Evolutionary conservation across 1,139 yeast species (phyloP).

Genomic region (Magnusiomyces magnusii): DNA sequence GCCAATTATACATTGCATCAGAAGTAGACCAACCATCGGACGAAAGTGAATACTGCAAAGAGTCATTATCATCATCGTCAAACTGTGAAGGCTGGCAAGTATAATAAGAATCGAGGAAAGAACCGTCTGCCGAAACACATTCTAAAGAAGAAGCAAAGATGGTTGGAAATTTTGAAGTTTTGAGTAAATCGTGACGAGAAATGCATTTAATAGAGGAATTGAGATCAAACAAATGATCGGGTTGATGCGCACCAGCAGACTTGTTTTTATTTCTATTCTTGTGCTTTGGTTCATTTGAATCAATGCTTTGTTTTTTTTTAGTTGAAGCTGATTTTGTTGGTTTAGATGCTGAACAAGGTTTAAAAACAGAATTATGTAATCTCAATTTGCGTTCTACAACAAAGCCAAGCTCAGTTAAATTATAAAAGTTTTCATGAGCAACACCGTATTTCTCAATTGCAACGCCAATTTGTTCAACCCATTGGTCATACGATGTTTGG

Average conservation of each 20-base stretch:
- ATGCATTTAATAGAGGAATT: background rate
- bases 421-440: conserved; percentile 9
- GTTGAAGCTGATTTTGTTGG: too few relatives aligned
- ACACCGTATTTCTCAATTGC: conserved; percentile 6
- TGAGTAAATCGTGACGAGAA: background rate
- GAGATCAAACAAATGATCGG: background rate
- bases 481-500: conserved; percentile 3
- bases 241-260: background rate
- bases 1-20: conserved; percentile 12
- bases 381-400: background rate
- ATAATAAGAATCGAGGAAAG: conserved; percentile 3
- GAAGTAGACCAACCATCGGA: conserved; percentile 12
- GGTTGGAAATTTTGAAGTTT: background rate
- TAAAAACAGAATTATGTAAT: background rate
- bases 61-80: too few relatives aligned
- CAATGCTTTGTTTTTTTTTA: too few relatives aligned
- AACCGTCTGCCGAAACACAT: conserved; percentile 8
- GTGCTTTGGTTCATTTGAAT: background rate
- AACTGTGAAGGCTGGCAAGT: background rate
- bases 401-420: conserved; percentile 12
- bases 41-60: background rate
- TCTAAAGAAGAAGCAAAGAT: conserved; percentile 11
- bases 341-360: too few relatives aligned
- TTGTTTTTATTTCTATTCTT: background rate
- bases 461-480: conserved; percentile 6